Evolutionary conservation across 2,329 filamentous ascomycete species (phyloP), one percentile per base, ranked within the genome.

Genomic region (Phoma sp.): DNA sequence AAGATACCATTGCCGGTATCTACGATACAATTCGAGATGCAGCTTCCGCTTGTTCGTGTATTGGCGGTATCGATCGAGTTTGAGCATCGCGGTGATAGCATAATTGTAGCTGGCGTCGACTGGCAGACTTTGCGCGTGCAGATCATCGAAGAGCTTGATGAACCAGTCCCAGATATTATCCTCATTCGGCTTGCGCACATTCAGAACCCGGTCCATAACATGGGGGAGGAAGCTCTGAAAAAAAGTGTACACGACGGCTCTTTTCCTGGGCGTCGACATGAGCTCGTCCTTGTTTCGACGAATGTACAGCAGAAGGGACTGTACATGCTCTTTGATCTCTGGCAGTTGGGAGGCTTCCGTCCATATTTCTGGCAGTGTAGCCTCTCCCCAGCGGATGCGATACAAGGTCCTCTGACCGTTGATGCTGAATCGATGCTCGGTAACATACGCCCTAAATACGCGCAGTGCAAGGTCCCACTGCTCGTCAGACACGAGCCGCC

Each of bases 381-480:
- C 40, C 17, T 52, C 22, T 13, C 33, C 54, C 44, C 54, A 51
- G 38, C 55, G 45, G 52, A 55, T 25, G 43, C 43, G 31, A 33
- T 47, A 31, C 3, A 19, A 43, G 35, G 27, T 45, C 25, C 48
- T 27, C 19, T 49, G 55, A 5, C 51, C 49, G 19, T 48, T 39
- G 15, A 56, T 44, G 6, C n/a, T 51, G 19, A 32, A 51, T 6
- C 52, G 40, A 32, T 43, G 25, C 27, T 60, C 24, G 39, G 55
- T 21, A 36, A 55, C 24, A 60, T 53, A 54, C 1, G 50, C 44
- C 15, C 56, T 57, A 43, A 67, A 71, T 2, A 75, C 62, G 35
- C 65, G 67, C 4, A 75, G 32, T 22, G 64, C 66, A 13, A 74
- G 63, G 29, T 74, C 70, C 75, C 75, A 77, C 33, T 75, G 68